These are phyloP conservation scores for Phytophthora foliorum DNA, from an alignment of 352 stramenopile species.

Conservation along the genomic window DNA sequence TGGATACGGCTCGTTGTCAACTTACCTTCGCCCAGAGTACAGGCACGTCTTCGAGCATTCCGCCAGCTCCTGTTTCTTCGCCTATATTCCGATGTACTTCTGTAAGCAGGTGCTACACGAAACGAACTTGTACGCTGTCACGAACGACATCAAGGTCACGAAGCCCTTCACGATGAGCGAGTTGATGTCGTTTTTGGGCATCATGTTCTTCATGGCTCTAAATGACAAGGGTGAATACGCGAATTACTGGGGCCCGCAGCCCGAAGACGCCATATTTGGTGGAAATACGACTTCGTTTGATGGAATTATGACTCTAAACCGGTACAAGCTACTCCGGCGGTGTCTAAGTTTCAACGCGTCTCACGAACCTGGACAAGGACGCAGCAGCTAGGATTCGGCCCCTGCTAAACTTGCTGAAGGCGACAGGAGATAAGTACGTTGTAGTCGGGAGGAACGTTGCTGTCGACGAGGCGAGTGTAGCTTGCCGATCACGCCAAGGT, in stretches of 20 bases:
- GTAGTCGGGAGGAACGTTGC: background rate
- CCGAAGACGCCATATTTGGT: conserved; percentile 10
- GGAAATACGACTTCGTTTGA: conserved; percentile 3
- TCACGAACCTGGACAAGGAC: background rate
- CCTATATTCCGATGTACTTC: conserved; percentile 6
- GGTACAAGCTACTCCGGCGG: conserved; percentile 6
- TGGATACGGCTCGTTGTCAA: background rate
- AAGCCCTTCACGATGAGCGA: background rate
- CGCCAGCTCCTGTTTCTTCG: background rate
- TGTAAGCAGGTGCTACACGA: conserved; percentile 2
- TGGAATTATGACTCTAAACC: conserved; percentile 1
- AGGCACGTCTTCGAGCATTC: conserved; percentile 1
- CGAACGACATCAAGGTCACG: background rate
- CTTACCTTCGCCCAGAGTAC: background rate
- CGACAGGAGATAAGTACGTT: background rate
- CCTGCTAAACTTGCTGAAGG: background rate
- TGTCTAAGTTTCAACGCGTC: conserved; percentile 2
- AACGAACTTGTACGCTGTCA: conserved; percentile 4
- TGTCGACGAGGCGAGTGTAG: background rate
- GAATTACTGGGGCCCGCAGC: background rate
- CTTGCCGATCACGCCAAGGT: conserved; percentile 7
- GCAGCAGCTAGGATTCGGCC: background rate
- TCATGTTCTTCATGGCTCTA: conserved; percentile 7
- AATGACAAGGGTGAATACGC: conserved; percentile 8
- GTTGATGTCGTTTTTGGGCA: background rate